Evolutionary conservation across 805 yeast species (phyloP), one percentile per base, ranked within the genome.

Genomic region (Hagleromyces aurorensis): DNA sequence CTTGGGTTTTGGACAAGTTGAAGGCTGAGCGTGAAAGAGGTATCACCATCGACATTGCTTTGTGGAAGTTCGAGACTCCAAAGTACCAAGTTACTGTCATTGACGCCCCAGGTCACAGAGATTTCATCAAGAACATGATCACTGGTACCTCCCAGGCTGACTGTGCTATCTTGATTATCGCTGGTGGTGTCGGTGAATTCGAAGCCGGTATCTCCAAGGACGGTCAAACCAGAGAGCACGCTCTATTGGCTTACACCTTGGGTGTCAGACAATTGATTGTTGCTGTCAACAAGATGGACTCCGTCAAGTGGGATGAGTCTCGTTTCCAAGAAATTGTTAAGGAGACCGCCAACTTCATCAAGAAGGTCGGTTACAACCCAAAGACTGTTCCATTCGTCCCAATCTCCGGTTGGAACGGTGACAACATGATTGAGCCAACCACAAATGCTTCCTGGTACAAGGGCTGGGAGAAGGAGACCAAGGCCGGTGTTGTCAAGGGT

Each of bases 1-100:
- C 95, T 57, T 84, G 95, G 95, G 93, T 85, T 55, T 75, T 85
- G 67, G 95, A 85, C 75, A 84, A 84, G 69, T 73, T 85, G 54
- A 81, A 82, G 81, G 93, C 93, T 61, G 95, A 85, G 74, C 78
- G 95, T 69, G 89, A 81, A 68, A 81, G 94, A 73, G 94, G 94
- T 80, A 84, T 84, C 74, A 84, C 95, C 63, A 84, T 84, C 58
- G 94, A 84, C 66, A 83, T 84, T 53, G 89, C 93, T 65, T 74
- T 82, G 59, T 80, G 93, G 80, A 78, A 80, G 70, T 83, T 84
- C 77, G 89, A 81, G 70, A 83, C 94, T 63, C 85, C 86, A 57
- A 80, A 78, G 66, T 80, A 75, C 73, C 70, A 76, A 60, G 91
- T 83, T 59, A 84, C 94, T 58, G 91, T 84, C 59, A 83, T 83